A percentile compares a stretch with the other conserved stretches of the same genome.
These are phyloP conservation scores for Xylariaceae sp. DNA, from an alignment of 2,329 filamentous ascomycete species.

Conservation along the genomic window DNA sequence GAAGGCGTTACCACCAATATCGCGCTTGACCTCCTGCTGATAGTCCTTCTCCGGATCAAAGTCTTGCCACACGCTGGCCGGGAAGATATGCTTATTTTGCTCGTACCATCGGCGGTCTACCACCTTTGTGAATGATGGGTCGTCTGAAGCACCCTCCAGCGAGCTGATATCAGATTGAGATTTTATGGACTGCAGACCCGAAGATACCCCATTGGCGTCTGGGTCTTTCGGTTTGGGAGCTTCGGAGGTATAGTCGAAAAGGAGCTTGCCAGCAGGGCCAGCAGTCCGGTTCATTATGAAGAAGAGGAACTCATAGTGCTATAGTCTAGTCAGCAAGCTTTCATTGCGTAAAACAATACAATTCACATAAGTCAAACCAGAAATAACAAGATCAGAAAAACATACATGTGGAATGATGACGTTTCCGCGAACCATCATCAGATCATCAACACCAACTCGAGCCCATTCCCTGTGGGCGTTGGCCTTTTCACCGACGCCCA, in stretches of 20 bases:
- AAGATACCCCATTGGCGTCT: conserved; percentile 7
- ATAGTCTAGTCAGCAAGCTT: conserved; percentile 17
- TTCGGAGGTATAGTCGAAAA: conserved; percentile 72
- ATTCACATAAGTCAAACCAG: not conserved
- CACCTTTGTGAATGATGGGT: conserved; percentile 82
- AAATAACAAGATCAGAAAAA: conserved; percentile 23
- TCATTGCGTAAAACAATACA: not conserved
- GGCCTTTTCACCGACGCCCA: conserved; percentile 66
- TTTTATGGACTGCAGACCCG: conserved; percentile 26
- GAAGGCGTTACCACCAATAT: conserved; percentile 86
- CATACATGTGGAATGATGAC: conserved; percentile 92
- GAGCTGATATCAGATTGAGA: conserved; percentile 44
- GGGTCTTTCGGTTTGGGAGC: conserved; percentile 27
- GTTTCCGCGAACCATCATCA: conserved; percentile 87
- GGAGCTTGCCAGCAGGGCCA: conserved; percentile 63
- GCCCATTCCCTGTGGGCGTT: conserved; percentile 82
- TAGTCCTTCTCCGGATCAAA: conserved; percentile 91
- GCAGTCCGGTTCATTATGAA: conserved; percentile 86
- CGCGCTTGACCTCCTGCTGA: conserved; percentile 69
- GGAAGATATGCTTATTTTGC: conserved; percentile 96
- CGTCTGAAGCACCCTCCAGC: conserved; percentile 72
- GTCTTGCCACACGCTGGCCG: conserved; percentile 91
- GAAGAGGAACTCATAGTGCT: conserved; percentile 98
- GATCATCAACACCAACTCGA: conserved; percentile 86
- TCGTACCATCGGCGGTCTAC: conserved; percentile 97